A percentile compares a stretch with the other conserved stretches of the same genome.
phyloP scores from a whole-genome alignment of 169 alveolate species.

The Cryptosporidium muris region DNA sequence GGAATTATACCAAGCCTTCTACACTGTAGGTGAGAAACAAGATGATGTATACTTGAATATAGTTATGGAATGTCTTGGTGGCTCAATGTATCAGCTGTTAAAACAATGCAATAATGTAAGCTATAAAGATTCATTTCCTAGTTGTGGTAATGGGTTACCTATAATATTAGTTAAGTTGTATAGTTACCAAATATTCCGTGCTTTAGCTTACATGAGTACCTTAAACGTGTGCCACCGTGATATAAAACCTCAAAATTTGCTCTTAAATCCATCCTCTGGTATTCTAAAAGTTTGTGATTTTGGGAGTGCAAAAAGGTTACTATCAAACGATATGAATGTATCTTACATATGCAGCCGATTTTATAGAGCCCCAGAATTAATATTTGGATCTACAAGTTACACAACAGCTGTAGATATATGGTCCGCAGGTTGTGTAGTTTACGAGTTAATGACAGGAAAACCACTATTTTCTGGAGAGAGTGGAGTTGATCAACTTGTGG shows the following conservation, averaged over 20 bases:
- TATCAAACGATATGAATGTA: conserved; percentile 83
- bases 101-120: not conserved
- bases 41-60: conserved; percentile 81
- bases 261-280: conserved; percentile 81
- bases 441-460: conserved; percentile 86
- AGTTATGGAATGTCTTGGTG: conserved; percentile 85
- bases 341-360: conserved; percentile 90
- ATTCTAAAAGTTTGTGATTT: conserved; percentile 88
- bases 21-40: conserved; percentile 81
- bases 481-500: conserved; percentile 93
- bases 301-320: conserved; percentile 88
- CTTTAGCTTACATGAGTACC: conserved; percentile 85
- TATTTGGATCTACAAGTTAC: conserved; percentile 89
- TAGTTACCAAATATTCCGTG: conserved; percentile 84
- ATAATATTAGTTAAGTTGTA: conserved; percentile 86
- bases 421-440: conserved; percentile 93
- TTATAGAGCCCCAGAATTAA: conserved; percentile 90
- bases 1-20: conserved; percentile 88
- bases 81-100: conserved; percentile 82
- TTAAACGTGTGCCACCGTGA: conserved; percentile 87
- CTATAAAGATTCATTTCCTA: conserved; percentile 78
- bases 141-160: conserved; percentile 80
- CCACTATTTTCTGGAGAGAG: conserved; percentile 90
- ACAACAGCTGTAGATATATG: conserved; percentile 91
- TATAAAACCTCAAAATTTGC: conserved; percentile 86